Evolutionary conservation across 805 yeast genomes (phyloP).

Genomic region (Kodamaea lidongshanica): DNA sequence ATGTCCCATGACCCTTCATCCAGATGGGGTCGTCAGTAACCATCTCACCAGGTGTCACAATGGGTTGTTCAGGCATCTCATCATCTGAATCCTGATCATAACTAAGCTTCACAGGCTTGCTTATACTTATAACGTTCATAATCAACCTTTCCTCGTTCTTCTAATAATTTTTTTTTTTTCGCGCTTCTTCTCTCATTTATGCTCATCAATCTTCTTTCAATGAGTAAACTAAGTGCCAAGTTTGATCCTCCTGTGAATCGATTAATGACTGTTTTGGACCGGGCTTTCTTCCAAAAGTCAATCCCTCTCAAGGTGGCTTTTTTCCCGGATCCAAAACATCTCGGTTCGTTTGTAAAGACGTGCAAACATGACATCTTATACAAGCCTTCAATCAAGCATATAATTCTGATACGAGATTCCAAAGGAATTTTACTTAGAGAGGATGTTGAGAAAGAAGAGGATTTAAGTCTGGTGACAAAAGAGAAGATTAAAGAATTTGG

Average conservation of each 20-base stretch:
- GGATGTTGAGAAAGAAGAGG: slow-evolving; percentile 31
- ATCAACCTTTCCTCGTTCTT: not conserved
- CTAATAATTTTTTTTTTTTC: not conserved
- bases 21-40: slow-evolving; percentile 94
- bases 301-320: slow-evolving; percentile 60
- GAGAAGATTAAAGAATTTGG: slow-evolving; percentile 42
- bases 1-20: slow-evolving; percentile 99
- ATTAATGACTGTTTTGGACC: slow-evolving; percentile 60
- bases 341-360: slow-evolving; percentile 57
- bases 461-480: slow-evolving; percentile 38
- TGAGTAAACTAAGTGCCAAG: slow-evolving; percentile 11
- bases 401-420: slow-evolving; percentile 38
- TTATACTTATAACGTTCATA: slow-evolving; percentile 29
- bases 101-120: slow-evolving; percentile 19
- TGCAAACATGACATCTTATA: slow-evolving; percentile 58
- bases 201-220: slow-evolving; percentile 3
- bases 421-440: slow-evolving; percentile 62
- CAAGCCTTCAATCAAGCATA: slow-evolving; percentile 65
- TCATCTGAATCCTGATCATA: slow-evolving; percentile 31
- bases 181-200: slow-evolving; percentile 1
- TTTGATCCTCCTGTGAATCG: slow-evolving; percentile 64
- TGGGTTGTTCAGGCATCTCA: slow-evolving; percentile 34
- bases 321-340: slow-evolving; percentile 58
- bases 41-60: slow-evolving; percentile 93
- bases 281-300: slow-evolving; percentile 52